Base-by-base conservation (phyloP, 495 filamentous ascomycete species). In the Penicillium pancosmium region DNA sequence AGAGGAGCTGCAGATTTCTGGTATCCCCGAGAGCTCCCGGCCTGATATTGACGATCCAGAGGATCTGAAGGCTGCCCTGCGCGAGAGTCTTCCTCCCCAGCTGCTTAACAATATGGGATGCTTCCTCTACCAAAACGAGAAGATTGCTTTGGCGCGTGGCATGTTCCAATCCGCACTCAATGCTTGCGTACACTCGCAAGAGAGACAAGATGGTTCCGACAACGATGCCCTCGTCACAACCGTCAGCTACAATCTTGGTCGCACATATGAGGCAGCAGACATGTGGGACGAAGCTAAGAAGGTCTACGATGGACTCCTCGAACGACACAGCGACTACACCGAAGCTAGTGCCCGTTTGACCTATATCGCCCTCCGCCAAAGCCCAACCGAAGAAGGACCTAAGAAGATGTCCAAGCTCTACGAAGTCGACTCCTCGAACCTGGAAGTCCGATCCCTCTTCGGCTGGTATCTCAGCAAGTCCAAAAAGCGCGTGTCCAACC, bases 31-130 rank as follows among this genome's bases (percentile, higher is more conserved):
- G 12, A 86, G 88, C 31, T 84, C 89, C 54, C 79, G 79, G 7
- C 88, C 88, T 1, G 78, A 87, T n/a, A 83, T 88, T 6, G 86
- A 88, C 19, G 79, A 87, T 46, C 81, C 83, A 35, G 80, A 82
- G n/a, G 79, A 83, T 27, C 64, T 83, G 25, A 83, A 82, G 53
- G 76, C 79, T 33, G 76, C 75, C 25, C 78, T 94, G 34, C 86
- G 91, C 35, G 86, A 92, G 68, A 77, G 85, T 57, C 77, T 98
- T 0, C 89, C 92, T 5, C 92, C 95, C 2, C 92, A 97, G 70
- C 79, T 98, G 1, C 84, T 97, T 43, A 98, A 97, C 78, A 98
- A 98, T 67, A 95, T 98, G 71, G 94, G 91, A 3, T 94, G 91
- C 70, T 96, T 98, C 77, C 83, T 95, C 60, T 98, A 90, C 63